These are phyloP conservation scores for Zea mays DNA, from an alignment of 176 grass and related monocot species.

Conservation along the genomic window Zm-B73-REFERENCE-NAM-5.0 NC_050102.1:163147501-163148000, in stretches of 20 bases:
- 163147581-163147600: background rate
- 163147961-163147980: background rate
- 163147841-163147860: conserved; percentile 40
- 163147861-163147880: conserved; percentile 16
- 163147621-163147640: conserved; percentile 22
- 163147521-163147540: conserved; percentile 16
- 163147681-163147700: background rate
- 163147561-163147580: conserved; percentile 48
- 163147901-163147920: conserved; percentile 11
- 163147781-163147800: background rate
- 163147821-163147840: conserved; percentile 30
- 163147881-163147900: conserved; percentile 29
- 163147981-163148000: too few species aligned
- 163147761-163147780: conserved; percentile 18
- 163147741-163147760: conserved; percentile 22
- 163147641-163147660: background rate
- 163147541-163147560: conserved; percentile 1
- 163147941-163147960: background rate
- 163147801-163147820: background rate
- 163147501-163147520: background rate
- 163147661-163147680: conserved; percentile 33
- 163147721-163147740: conserved; percentile 20
- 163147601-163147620: background rate
- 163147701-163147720: background rate
- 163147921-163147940: background rate